Base-by-base conservation (phyloP, 176 grass and related monocot species). In the Musa itinerans region DNA sequence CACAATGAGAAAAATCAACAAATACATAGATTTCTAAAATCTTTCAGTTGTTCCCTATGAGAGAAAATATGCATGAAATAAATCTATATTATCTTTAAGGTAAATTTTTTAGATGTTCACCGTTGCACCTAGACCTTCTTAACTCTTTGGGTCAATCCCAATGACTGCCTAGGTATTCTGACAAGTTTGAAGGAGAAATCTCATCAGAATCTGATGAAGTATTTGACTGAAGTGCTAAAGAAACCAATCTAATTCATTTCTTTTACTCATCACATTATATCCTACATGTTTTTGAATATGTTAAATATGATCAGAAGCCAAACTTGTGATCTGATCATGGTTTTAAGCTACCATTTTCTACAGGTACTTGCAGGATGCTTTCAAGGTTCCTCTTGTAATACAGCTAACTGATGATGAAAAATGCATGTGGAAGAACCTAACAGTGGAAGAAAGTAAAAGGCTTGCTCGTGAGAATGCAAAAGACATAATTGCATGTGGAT, bases 371-470 rank as follows among this genome's bases (percentile, higher is more conserved):
- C 95, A 99, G 79, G 88, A 99, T 74, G 88, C 87, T 76, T 98
- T 99, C 71, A 99, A 91, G 82, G 95, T 98, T 70, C 88, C 90
- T 62, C 78, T 98, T 25, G 90, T 99, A n/a, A 99, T 99, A 86
- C 95, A 98, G 53, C 84, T 98, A 65, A 98, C 94, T 70, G 94
- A 93, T 9, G 90, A 98, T 11, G 90, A 98, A 73, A 98, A 98
- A 76, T 93, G 82, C 59, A 66, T 91, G 65, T 98, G 90, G 90
- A 98, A 98, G 74, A 85, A 90, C 57, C 74, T 98, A 65, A 85
- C 90, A 27, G 66, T 91, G 52, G 84, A 89, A 80, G 94, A 98
- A 78, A 89, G 51, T 76, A 79, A 87, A 88, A 93, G 94, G 83
- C 90, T 98, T 75, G 90, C 90, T 23, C 88, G 88, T 78, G 88